Evolutionary conservation across 768 basidiomycete genomes (phyloP), one percentile per base, ranked within the genome.

Genomic region (Phlegmacium glaucopus): DNA sequence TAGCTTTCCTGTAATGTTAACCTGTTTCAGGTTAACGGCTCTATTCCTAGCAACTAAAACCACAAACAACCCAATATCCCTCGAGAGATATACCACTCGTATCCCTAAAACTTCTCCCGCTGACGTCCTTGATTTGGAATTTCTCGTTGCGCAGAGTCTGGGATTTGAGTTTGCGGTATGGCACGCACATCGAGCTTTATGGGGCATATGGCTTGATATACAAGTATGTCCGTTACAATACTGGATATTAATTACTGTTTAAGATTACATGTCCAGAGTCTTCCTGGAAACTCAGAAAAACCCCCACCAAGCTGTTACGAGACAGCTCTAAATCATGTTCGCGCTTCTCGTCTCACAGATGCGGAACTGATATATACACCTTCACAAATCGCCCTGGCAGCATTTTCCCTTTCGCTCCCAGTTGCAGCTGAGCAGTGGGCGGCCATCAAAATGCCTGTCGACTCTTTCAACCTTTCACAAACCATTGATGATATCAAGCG

Each of bases 11-110:
- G 11, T 16, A 17, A 45, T 29, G 29, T 45, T 48, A 39, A 48
- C 17, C 52, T 22, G 39, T 39, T 48, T 9, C 56, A 99, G 95
- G 94, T 75, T 97, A 42, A 97, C 96, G 0, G 85, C 94, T 9
- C 72, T 99, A 15, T 99, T 96, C 61, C 79, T 99, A 42, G 94
- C 96, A 0, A 87, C 93, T 16, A 99, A 99, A 72, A 98, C 96
- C 6, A 94, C 92, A n/a, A 97, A 98, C 58, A 82, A 88, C 55
- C 87, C 90, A 1, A 90, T 97, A 52, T 83, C 90, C 3, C 72
- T 99, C 51, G 93, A 95, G 53, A 69, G 78, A 2, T 98, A 94
- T 67, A 85, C 87, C 0, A 71, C 80, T 1, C 82, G 85, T 55
- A 93, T 98, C 53, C 89, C 89, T 1, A 89, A 84, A 56, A 89